phyloP scores from a whole-genome alignment of 1,284 basidiomycete species.

The Sporisorium sorghi region DNA sequence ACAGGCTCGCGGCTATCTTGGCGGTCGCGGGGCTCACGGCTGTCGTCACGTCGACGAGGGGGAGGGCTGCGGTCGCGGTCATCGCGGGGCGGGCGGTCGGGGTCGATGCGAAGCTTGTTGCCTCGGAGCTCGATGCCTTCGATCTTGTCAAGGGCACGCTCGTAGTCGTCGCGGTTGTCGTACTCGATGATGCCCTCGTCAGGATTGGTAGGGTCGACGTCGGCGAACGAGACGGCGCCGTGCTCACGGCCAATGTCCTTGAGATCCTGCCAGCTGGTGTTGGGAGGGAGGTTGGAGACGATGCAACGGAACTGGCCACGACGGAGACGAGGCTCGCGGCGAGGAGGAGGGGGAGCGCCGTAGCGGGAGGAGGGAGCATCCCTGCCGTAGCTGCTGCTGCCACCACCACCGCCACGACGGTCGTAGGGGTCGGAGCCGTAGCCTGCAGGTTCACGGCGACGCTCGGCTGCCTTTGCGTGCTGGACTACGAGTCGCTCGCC shows the following conservation, averaged over 20 bases:
- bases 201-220: conserved; percentile 63
- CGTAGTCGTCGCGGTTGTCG: conserved; percentile 66
- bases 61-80: conserved; percentile 54
- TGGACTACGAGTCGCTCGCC: conserved; percentile 68
- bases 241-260: conserved; percentile 96
- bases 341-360: conserved; percentile 50
- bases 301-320: conserved; percentile 65
- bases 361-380: conserved; percentile 41
- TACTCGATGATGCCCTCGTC: conserved; percentile 68
- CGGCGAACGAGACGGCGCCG: conserved; percentile 72
- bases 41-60: conserved; percentile 43
- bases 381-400: conserved; percentile 45
- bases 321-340: conserved; percentile 49
- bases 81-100: conserved; percentile 59
- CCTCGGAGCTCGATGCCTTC: conserved; percentile 68
- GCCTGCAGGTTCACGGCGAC: conserved; percentile 50
- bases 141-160: conserved; percentile 65
- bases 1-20: conserved; percentile 41
- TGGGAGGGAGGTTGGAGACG: conserved; percentile 80
- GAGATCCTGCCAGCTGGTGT: conserved; percentile 95
- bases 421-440: conserved; percentile 48
- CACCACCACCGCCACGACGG: conserved; percentile 36
- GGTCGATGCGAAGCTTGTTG: conserved; percentile 65
- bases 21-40: conserved; percentile 44
- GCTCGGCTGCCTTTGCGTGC: conserved; percentile 61